Percentiles rank a stretch among this genome's conserved stretches.
phyloP scores from a whole-genome alignment of 306 rosid genomes.

The Cucumis melo region DNA sequence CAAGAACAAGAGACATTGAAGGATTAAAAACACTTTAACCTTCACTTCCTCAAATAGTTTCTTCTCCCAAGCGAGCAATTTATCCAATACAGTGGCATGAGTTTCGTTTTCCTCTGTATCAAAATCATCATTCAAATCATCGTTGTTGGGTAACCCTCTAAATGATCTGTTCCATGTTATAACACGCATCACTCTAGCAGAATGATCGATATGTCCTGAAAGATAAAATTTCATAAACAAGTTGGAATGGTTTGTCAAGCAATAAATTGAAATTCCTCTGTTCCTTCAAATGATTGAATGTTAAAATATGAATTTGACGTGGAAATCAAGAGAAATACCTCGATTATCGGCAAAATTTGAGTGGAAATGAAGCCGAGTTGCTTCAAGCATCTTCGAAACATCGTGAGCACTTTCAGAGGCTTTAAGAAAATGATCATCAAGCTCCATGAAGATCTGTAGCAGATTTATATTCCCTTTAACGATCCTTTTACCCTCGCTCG shows the following conservation, averaged over 20 bases:
- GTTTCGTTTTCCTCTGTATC: constrained; percentile 77
- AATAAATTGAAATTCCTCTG: background rate
- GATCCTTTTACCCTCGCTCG: constrained; percentile 35
- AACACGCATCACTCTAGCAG: constrained; percentile 84
- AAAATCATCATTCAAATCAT: constrained; percentile 60
- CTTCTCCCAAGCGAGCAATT: constrained; percentile 95
- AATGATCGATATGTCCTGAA: constrained; percentile 90
- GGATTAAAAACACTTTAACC: constrained; percentile 19
- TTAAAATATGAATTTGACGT: background rate
- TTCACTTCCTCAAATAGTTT: constrained; percentile 92
- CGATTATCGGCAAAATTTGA: constrained; percentile 94
- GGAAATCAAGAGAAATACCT: constrained; percentile 25
- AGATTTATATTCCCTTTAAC: constrained; percentile 26
- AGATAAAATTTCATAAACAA: background rate
- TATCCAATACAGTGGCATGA: constrained; percentile 86
- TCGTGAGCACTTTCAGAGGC: constrained; percentile 87
- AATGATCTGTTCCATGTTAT: constrained; percentile 92
- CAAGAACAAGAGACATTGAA: background rate
- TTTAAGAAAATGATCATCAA: constrained; percentile 79
- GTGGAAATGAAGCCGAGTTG: constrained; percentile 82
- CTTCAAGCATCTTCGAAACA: constrained; percentile 94
- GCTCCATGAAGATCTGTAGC: constrained; percentile 29
- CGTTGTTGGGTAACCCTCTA: constrained; percentile 37
- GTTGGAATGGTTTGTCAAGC: background rate
- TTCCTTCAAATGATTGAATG: background rate